A percentile compares a stretch with the other conserved stretches of the same genome.
These are phyloP conservation scores for Podaxis carcinomalis DNA, from an alignment of 768 basidiomycete species.

Conservation along the genomic window DNA sequence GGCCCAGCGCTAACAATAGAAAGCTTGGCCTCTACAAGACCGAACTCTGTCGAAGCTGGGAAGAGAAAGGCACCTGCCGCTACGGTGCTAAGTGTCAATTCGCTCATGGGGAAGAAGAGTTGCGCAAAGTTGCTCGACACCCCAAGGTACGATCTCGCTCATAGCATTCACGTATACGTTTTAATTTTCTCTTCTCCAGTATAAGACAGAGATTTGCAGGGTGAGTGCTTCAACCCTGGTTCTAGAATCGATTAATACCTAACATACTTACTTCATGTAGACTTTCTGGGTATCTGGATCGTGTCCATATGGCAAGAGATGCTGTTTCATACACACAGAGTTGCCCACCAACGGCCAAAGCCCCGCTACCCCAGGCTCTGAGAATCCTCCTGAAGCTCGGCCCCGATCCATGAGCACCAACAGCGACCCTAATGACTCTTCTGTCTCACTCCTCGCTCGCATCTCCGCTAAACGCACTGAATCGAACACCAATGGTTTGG, in stretches of 20 bases:
- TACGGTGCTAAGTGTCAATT: constrained; percentile 91
- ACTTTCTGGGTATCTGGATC: constrained; percentile 95
- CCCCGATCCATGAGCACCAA: constrained; percentile 69
- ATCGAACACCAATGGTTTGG: constrained; percentile 26
- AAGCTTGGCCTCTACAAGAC: constrained; percentile 92
- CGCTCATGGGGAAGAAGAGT: constrained; percentile 87
- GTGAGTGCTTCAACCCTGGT: constrained; percentile 35
- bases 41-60: constrained; percentile 87
- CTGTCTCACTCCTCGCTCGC: constrained; percentile 71
- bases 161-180: constrained; percentile 7
- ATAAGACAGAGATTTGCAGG: constrained; percentile 93
- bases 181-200: constrained; percentile 40
- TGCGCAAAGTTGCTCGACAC: constrained; percentile 79
- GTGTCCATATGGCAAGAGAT: constrained; percentile 88
- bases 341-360: constrained; percentile 54
- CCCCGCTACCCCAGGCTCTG: constrained; percentile 43
- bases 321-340: constrained; percentile 93
- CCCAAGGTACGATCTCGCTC: constrained; percentile 61
- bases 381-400: constrained; percentile 43
- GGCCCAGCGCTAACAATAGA: constrained; percentile 88
- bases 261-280: constrained; percentile 30
- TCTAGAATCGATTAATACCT: constrained; percentile 7
- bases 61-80: constrained; percentile 83
- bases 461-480: constrained; percentile 67
- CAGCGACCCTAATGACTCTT: constrained; percentile 75